A percentile compares a stretch with the other conserved stretches of the same genome.
These are phyloP conservation scores for Ambrosia hybrid DNA, from an alignment of 140 eudicot genomes.

Conservation along the genomic window DNA sequence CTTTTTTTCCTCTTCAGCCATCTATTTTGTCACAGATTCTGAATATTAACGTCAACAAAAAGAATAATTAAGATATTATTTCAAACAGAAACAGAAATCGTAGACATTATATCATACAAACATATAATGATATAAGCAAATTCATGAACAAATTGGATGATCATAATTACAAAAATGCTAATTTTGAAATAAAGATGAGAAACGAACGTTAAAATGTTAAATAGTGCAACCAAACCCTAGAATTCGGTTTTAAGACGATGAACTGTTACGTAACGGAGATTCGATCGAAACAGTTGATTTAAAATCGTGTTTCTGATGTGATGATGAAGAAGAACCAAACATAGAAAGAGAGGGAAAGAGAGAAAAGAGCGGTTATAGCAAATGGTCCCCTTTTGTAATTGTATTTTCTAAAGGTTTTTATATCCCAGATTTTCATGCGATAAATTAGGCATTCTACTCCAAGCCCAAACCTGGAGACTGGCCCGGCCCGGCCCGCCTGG, in stretches of 20 bases:
- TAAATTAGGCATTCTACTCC: background rate
- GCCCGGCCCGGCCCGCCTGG: no score
- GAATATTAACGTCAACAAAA: background rate
- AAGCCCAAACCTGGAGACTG: background rate
- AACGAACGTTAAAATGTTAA: background rate
- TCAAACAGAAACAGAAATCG: background rate
- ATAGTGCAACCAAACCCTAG: background rate
- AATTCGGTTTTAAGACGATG: conserved; percentile 20
- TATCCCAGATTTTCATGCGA: conserved; percentile 23
- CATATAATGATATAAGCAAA: no score
- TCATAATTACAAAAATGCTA: background rate
- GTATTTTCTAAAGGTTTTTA: conserved; percentile 13
- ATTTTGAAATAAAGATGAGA: background rate
- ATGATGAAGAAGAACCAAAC: background rate
- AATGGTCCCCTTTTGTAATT: conserved; percentile 1
- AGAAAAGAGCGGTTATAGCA: conserved; percentile 26
- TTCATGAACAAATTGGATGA: background rate
- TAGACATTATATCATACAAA: background rate
- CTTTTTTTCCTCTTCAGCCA: conserved; percentile 39
- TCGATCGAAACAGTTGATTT: conserved; percentile 17
- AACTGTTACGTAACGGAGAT: no score
- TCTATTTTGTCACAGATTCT: conserved; percentile 23
- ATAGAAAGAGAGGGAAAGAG: background rate
- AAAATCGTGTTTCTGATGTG: conserved; percentile 23
- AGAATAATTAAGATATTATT: conserved; percentile 7